A percentile compares a stretch with the other conserved stretches of the same genome.
Evolutionary conservation across 768 basidiomycete genomes (phyloP).

Genomic region (Agrocybe praecox): DNA sequence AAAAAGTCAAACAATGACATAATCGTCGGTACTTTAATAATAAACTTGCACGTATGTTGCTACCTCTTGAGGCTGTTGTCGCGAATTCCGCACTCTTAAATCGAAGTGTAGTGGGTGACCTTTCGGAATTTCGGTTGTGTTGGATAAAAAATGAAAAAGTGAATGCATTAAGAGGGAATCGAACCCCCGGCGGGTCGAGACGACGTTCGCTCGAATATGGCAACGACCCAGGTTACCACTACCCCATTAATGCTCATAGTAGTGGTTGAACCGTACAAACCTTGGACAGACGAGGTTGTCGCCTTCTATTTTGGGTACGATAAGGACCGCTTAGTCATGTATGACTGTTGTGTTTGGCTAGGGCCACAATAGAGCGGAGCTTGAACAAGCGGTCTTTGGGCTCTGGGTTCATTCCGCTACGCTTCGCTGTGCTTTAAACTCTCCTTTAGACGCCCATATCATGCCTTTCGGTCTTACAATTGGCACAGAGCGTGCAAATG

Average conservation of each 20-base stretch:
- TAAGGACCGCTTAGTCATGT: conserved; percentile 7
- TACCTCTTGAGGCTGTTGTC: too few relatives aligned
- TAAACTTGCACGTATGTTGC: too few relatives aligned
- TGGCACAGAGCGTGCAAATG: conserved; percentile 73
- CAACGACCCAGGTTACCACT: conserved; percentile 28
- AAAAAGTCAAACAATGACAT: too few relatives aligned
- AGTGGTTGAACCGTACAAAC: not conserved
- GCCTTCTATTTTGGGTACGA: too few relatives aligned
- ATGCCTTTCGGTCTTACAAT: conserved; percentile 82
- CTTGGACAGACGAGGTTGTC: too few relatives aligned
- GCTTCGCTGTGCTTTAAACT: conserved; percentile 21
- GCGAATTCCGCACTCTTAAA: too few relatives aligned
- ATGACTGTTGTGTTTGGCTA: conserved; percentile 10
- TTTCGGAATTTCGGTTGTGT: too few relatives aligned
- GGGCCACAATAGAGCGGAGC: conserved; percentile 23
- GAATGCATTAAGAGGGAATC: conserved; percentile 86
- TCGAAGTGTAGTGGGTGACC: too few relatives aligned
- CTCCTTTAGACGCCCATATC: conserved; percentile 27
- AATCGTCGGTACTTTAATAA: too few relatives aligned
- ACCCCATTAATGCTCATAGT: conserved; percentile 32
- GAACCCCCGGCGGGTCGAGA: conserved; percentile 87
- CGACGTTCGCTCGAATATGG: conserved; percentile 41
- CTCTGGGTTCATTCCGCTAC: conserved; percentile 14
- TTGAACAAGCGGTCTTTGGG: conserved; percentile 25
- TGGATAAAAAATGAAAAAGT: conserved; percentile 61